A percentile compares a stretch with the other conserved stretches of the same genome.
These are phyloP conservation scores for Coemansia biformis DNA, from an alignment of 192 early-diverging fungal species.

Conservation along the genomic window DNA sequence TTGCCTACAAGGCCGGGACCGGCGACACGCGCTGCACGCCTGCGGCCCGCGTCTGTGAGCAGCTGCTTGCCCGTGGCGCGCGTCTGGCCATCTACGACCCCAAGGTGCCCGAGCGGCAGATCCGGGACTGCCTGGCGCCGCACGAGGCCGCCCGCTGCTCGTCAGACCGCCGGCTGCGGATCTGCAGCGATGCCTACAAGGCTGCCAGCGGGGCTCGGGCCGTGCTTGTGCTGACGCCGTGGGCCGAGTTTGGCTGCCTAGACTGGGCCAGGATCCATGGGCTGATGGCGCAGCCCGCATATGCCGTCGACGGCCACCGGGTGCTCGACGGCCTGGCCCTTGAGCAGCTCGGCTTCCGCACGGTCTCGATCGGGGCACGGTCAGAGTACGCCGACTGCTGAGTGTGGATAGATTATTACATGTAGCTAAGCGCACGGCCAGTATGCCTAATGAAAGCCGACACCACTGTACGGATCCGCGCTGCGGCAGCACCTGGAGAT, in stretches of 20 bases:
- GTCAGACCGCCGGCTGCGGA: constrained; percentile 34
- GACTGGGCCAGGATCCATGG: constrained; percentile 67
- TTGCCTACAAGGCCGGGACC: constrained; percentile 94
- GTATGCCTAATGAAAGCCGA: too few relatives aligned
- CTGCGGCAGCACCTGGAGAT: too few relatives aligned
- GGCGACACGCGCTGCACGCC: constrained; percentile 90
- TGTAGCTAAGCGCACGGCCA: neutral
- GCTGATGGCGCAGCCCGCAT: constrained; percentile 77
- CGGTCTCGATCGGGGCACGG: constrained; percentile 58
- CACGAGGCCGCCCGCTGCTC: neutral
- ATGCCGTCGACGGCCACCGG: constrained; percentile 82
- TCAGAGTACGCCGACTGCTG: neutral
- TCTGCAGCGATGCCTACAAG: constrained; percentile 62
- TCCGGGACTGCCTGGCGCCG: constrained; percentile 53
- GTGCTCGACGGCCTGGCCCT: constrained; percentile 68
- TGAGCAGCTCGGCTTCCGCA: constrained; percentile 72
- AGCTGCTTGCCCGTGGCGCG: constrained; percentile 75
- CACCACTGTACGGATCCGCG: too few relatives aligned
- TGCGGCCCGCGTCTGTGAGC: constrained; percentile 77
- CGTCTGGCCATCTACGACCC: constrained; percentile 81
- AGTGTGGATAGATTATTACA: neutral
- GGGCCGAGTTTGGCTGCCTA: constrained; percentile 73
- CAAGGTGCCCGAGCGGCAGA: constrained; percentile 72
- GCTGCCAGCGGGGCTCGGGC: constrained; percentile 70
- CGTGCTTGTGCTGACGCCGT: constrained; percentile 78